phyloP scores from a whole-genome alignment of 805 yeast genomes.

The Ogataea paradorogensis region DNA sequence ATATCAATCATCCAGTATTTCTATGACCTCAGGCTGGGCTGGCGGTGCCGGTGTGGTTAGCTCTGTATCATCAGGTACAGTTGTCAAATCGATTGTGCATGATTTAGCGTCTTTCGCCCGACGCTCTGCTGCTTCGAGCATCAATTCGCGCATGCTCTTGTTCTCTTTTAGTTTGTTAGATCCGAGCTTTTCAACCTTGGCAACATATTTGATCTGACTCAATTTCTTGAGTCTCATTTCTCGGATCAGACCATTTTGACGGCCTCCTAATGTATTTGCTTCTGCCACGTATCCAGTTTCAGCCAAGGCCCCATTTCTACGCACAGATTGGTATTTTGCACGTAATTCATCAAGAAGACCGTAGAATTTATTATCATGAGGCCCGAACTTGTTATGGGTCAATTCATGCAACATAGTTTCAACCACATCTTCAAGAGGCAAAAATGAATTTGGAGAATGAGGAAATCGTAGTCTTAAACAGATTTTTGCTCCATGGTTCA shows the following conservation, averaged over 20 bases:
- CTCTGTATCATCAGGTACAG: slow-evolving; percentile 45
- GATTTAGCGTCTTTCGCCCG: slow-evolving; percentile 51
- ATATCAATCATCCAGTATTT: slow-evolving; percentile 11
- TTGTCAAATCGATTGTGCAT: slow-evolving; percentile 37
- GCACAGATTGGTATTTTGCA: slow-evolving; percentile 45
- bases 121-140: slow-evolving; percentile 61
- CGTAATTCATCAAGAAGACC: slow-evolving; percentile 58
- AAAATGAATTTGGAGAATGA: slow-evolving; percentile 48
- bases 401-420: slow-evolving; percentile 90
- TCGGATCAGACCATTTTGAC: slow-evolving; percentile 24
- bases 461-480: slow-evolving; percentile 67
- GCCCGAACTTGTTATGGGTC: slow-evolving; percentile 74
- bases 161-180: slow-evolving; percentile 12
- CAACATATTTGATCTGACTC: slow-evolving; percentile 38
- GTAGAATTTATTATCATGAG: slow-evolving; percentile 76
- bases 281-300: slow-evolving; percentile 50
- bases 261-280: slow-evolving; percentile 44
- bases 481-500: slow-evolving; percentile 72
- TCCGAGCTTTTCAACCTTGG: slow-evolving; percentile 39
- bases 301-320: slow-evolving; percentile 39
- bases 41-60: slow-evolving; percentile 32
- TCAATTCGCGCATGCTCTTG: slow-evolving; percentile 40
- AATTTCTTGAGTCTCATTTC: slow-evolving; percentile 42
- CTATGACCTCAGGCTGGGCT: slow-evolving; percentile 18
- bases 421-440: slow-evolving; percentile 61